Evolutionary conservation across 805 yeast species (phyloP).

Genomic region (Metschnikowia lochheadii): DNA sequence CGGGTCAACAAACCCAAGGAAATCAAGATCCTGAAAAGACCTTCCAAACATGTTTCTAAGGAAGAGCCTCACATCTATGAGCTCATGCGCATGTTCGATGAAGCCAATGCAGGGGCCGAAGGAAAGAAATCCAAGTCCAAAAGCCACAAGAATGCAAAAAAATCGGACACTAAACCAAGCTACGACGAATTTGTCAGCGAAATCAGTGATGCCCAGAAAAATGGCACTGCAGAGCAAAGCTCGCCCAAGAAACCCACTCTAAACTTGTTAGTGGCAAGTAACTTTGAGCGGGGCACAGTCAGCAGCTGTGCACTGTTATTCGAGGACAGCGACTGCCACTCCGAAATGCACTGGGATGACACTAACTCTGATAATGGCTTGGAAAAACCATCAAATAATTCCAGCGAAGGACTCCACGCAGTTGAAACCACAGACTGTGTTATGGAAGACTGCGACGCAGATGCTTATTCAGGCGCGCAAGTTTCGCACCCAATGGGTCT

Average conservation of each 20-base stretch:
- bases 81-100: no score
- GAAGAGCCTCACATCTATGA: no score
- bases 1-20: neutral
- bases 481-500: neutral
- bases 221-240: neutral
- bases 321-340: no score
- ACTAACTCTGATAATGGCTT: neutral
- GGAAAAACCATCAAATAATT: neutral
- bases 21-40: neutral
- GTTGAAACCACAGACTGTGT: neutral
- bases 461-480: neutral
- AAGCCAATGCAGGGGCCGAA: neutral
- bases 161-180: neutral
- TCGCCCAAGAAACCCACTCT: neutral
- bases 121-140: constrained; percentile 2
- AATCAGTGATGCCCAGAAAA: neutral
- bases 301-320: no score
- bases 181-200: neutral
- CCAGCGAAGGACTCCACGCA: neutral
- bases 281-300: neutral
- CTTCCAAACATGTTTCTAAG: no score
- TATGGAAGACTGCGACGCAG: constrained; percentile 1
- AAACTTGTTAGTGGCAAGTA: neutral
- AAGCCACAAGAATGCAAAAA: neutral
- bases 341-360: neutral